Base-by-base conservation (phyloP, 805 yeast genomes). In the Schwanniomyces polymorphus region DNA sequence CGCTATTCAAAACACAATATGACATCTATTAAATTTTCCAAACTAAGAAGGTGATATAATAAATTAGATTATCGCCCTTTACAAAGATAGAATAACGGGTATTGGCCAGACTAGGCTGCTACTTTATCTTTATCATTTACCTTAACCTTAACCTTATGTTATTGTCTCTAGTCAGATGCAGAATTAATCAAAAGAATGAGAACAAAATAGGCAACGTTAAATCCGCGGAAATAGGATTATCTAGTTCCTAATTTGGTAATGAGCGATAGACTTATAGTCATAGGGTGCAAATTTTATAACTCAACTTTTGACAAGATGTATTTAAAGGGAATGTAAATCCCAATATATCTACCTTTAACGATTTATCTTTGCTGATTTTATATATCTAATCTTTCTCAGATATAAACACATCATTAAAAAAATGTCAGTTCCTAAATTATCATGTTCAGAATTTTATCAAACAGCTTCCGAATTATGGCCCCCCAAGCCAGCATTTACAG, bases 401-500 rank as follows among this genome's bases (percentile, higher is more conserved):
- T 3, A 28, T 28, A 12, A 28, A 28, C 17, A 31, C 17, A 16
- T 14, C 4, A 31, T 7, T 31, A 31, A 31, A 31, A 16, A 9
- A 27, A 31, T 31, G 37, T 31, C 37, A n/a, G 37, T 31, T 31
- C 37, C 42, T n/a, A 40, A 28, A 16, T 29, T 40, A 12, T 27
- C 34, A 2, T 40, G 42, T 27, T 11, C 33, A 27, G 42, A 40
- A 17, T 12, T 17, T 12, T 25, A 40, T 12, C 42, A 40, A 40
- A n/a, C 12, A 6, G 33, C 27, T 40, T 27, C 23, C 12, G 28
- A 25, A 12, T 27, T 27, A n/a, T 40, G 34, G 33, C 41, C 45
- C 10, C 41, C 57, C 5, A 38, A 48, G 5, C 70, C 72, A 9
- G 42, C 49, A 2, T 67, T 50, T 42, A 43, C 57, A 12, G 68